Evolutionary conservation across 306 rosid species (phyloP).

Genomic region (Prunus campanulata): DNA sequence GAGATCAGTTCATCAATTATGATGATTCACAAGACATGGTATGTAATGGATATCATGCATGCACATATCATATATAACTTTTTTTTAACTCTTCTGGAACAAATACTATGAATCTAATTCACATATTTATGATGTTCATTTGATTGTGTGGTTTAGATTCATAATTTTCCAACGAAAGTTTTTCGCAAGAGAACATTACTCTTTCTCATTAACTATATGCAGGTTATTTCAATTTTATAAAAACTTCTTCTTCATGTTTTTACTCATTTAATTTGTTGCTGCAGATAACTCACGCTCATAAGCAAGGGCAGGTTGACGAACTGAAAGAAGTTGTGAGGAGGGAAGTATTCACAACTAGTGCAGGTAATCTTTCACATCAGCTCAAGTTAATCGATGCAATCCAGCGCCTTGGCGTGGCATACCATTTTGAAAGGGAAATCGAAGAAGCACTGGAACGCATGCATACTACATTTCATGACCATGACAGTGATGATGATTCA

Average conservation of each 20-base stretch:
- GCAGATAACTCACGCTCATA: neutral
- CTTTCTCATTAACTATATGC: too few species aligned
- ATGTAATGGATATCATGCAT: neutral
- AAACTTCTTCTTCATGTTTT: too few species aligned
- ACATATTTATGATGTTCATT: neutral
- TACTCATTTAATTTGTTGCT: too few species aligned
- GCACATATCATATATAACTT: too few species aligned
- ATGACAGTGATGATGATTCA: neutral
- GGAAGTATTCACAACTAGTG: neutral
- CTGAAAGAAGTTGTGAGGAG: slow-evolving; percentile 34
- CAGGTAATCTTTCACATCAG: neutral
- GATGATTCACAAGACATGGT: neutral
- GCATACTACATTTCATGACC: neutral
- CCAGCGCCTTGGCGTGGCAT: slow-evolving; percentile 26
- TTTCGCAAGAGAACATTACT: too few species aligned
- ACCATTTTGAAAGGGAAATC: slow-evolving; percentile 42
- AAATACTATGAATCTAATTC: too few species aligned
- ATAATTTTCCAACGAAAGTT: too few species aligned
- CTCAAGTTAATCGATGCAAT: slow-evolving; percentile 28
- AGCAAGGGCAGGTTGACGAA: neutral
- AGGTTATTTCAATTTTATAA: too few species aligned
- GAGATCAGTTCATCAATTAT: slow-evolving; percentile 17
- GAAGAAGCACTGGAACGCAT: slow-evolving; percentile 19
- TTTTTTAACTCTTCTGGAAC: too few species aligned
- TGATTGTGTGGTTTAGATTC: too few species aligned